Evolutionary conservation across 1,139 yeast genomes (phyloP), one percentile per base, ranked within the genome.

Genomic region (Suhomyces panamericanus): DNA sequence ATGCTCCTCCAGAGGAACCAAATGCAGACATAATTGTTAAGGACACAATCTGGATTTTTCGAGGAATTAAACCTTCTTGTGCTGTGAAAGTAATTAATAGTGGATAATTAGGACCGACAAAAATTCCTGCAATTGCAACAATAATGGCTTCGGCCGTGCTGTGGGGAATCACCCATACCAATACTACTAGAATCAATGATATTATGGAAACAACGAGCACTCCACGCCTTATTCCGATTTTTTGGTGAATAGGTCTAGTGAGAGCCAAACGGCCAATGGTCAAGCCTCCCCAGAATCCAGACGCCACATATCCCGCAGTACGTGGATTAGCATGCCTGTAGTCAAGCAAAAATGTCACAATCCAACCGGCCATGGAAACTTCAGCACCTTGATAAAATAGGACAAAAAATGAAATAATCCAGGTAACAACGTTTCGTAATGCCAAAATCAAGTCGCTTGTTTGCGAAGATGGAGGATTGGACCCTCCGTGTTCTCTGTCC

Each of bases 261-360:
- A 81, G 63, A 4, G 69, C 49, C 31, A 83, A 62, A 41, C 89
- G 61, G 1, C 88, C 88, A 5, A 80, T 37, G 0, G 88, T 81
- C 29, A 84, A 64, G 8, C 89, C 90, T 7, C 76, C 81, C 89
- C 89, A 84, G 53, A 78, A 82, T 0, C 88, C 89, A 8, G 87
- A 78, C 1, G 85, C 78, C 26, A 81, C 83, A 55, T 81, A 83
- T 22, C 88, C 87, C 44, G 75, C 74, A 6, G 73, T 59, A 1
- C 56, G 49, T 2, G 66, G 57, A 41, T 66, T 60, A 1, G 81
- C 85, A 38, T 69, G 66, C 34, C 88, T 69, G 51, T 78, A 79
- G 39, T 75, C 78, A 39, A 81, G 69, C 54, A 83, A 66, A 54
- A 73, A 83, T 0, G 88, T 80, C 33, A 82, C 85, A 34, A 80